Evolutionary conservation across 1,139 yeast genomes (phyloP), one percentile per base, ranked within the genome.

Genomic region (Kluyveromyces sp.): DNA sequence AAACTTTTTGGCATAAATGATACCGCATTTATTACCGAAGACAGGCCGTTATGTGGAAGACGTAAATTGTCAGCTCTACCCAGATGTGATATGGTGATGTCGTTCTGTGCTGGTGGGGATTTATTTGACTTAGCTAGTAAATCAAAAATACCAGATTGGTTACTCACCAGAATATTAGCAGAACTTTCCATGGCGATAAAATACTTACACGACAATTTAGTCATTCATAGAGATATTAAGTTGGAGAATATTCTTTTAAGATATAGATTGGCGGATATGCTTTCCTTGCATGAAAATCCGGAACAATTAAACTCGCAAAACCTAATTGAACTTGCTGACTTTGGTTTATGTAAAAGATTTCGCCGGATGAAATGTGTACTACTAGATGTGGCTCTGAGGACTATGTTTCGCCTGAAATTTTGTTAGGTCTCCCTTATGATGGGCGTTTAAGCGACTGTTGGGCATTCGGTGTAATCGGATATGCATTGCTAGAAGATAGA

Each of bases 341-440:
- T 92, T 66, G 98, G 98, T 0, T 73, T 92, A 29, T 83, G 96
- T 10, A 81, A 88, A 70, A 72, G 46, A 73, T 90, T 25, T 77
- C 75, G 42, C 74, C 77, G 1, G 71, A 68, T 0, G 71, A 76
- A 51, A 57, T 83, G 48, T 72, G 94, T 30, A 73, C 83, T 2
- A 90, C 97, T 0, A 69, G 97, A 49, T 92, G 98, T 65, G 98
- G 98, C 0, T 85, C 96, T 1, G 96, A 88, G 53, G 97, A 92
- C 63, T 92, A 92, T 57, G 95, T 92, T 2, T 82, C 96, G 0
- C 98, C 97, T 0, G 98, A 92, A 63, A 69, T 92, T 34, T 69
- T 92, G 37, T 79, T 92, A 81, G 97, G 97, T 0, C 73, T 87
- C 49, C 82, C 87, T 25, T 92, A 92, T 60, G 90, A 90, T 59